Conservation (phyloP, 2,329 filamentous ascomycete genomes). For the Pyrenophora teres region DNA sequence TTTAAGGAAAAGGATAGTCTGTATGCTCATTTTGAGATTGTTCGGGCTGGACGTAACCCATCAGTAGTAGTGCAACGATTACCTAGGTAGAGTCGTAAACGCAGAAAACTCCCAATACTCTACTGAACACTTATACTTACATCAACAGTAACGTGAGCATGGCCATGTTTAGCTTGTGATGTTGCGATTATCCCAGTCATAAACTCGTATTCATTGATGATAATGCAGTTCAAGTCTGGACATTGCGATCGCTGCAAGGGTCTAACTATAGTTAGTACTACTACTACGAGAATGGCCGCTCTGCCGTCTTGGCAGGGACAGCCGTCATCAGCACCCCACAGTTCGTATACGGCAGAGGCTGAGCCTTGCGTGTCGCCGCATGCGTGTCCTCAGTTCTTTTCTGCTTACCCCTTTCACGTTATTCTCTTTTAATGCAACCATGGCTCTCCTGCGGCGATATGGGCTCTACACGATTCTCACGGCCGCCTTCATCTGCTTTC, state of each 20-base stretch:
- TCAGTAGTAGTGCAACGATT: too few relatives aligned
- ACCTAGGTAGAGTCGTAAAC: too few relatives aligned
- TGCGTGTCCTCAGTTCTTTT: constrained; percentile 1
- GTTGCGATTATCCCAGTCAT: too few relatives aligned
- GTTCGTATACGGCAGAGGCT: constrained; percentile 8
- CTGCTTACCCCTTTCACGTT: constrained; percentile 10
- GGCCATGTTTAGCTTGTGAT: too few relatives aligned
- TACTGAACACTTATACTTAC: too few relatives aligned
- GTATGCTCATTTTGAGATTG: too few relatives aligned
- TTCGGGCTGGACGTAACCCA: too few relatives aligned
- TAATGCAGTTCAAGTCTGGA: background rate
- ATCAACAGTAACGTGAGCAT: too few relatives aligned
- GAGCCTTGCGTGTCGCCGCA: background rate
- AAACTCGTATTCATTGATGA: too few relatives aligned
- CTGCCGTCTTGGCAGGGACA: constrained; percentile 16
- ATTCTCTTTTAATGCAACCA: constrained; percentile 27
- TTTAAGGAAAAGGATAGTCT: too few relatives aligned
- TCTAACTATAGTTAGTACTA: background rate
- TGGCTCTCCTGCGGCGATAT: constrained; percentile 49
- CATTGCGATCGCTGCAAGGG: constrained; percentile 6
- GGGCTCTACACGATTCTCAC: constrained; percentile 42
- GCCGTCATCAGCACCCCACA: constrained; percentile 10
- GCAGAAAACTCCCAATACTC: too few relatives aligned
- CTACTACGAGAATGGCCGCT: constrained; percentile 3
- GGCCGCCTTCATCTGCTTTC: constrained; percentile 42